Percentiles rank a stretch among this genome's conserved stretches.
Evolutionary conservation across 345 rosid species (phyloP).

Genomic region (Salix udensis): DNA sequence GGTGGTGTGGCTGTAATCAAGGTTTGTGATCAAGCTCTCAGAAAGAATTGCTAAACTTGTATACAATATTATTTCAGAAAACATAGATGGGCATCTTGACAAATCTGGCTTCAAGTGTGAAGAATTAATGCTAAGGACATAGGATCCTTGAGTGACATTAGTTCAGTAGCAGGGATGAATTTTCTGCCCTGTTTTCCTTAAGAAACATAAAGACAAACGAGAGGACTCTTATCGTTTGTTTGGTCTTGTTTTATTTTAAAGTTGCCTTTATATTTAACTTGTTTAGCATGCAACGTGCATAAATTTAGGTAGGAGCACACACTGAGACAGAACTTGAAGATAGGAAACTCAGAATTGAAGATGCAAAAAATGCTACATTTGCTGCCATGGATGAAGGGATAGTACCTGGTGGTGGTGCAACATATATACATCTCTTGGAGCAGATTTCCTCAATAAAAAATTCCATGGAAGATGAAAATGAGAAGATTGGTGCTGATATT

Average conservation of each 20-base stretch:
- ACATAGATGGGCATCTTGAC: neutral
- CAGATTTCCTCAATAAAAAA: constrained; percentile 45
- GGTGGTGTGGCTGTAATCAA: constrained; percentile 90
- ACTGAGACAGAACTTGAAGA: constrained; percentile 90
- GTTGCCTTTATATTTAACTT: neutral
- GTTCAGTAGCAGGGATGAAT: neutral
- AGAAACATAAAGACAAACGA: neutral
- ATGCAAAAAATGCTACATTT: constrained; percentile 85
- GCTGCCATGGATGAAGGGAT: constrained; percentile 92
- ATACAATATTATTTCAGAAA: neutral
- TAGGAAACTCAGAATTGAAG: constrained; percentile 80
- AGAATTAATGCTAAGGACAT: neutral
- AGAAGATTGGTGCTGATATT: constrained; percentile 74
- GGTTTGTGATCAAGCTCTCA: constrained; percentile 39
- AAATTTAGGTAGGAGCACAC: constrained; percentile 68
- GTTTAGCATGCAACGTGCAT: neutral
- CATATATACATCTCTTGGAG: constrained; percentile 71
- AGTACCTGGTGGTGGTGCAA: constrained; percentile 90
- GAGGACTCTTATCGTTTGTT: neutral
- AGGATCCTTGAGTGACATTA: neutral
- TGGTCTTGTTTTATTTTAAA: neutral
- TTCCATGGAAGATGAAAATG: constrained; percentile 55
- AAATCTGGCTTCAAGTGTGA: neutral
- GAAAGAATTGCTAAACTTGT: neutral
- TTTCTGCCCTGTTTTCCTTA: neutral